Evolutionary conservation across 192 early-diverging fungal genomes (phyloP).

Genomic region (Pilobolus umbonatus): DNA sequence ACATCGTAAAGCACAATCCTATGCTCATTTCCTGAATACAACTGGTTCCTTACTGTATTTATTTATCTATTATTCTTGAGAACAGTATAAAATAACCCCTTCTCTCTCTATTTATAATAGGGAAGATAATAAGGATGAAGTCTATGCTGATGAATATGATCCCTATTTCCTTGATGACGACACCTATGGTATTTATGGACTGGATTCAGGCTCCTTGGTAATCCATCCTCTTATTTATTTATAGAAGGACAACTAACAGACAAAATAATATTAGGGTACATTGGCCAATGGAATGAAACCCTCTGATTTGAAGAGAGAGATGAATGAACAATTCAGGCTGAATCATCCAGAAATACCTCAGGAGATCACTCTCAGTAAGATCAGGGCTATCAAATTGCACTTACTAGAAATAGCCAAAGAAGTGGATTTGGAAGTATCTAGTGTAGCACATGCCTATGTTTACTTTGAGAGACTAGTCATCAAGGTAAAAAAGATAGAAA

Average conservation of each 20-base stretch:
- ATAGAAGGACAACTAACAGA: background rate
- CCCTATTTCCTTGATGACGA: slow-evolving; percentile 73
- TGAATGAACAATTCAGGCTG: slow-evolving; percentile 80
- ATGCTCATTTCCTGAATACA: slow-evolving; percentile 48
- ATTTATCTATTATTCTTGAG: too few species aligned
- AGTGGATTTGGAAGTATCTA: slow-evolving; percentile 84
- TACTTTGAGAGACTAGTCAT: slow-evolving; percentile 95
- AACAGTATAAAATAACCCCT: background rate
- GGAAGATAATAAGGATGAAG: slow-evolving; percentile 17
- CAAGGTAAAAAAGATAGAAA: slow-evolving; percentile 50
- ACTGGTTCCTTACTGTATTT: slow-evolving; percentile 48
- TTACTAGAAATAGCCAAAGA: slow-evolving; percentile 64
- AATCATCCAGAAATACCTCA: slow-evolving; percentile 77
- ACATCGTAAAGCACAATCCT: slow-evolving; percentile 42
- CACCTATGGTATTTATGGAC: background rate
- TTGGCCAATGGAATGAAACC: slow-evolving; percentile 33
- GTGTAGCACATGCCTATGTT: slow-evolving; percentile 82
- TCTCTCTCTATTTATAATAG: slow-evolving; percentile 22
- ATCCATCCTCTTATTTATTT: background rate
- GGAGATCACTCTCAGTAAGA: slow-evolving; percentile 82
- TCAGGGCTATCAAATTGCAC: slow-evolving; percentile 72
- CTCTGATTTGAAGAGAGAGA: slow-evolving; percentile 80
- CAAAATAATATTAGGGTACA: background rate
- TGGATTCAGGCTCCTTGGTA: slow-evolving; percentile 1
- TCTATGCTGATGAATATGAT: slow-evolving; percentile 49